A percentile compares a stretch with the other conserved stretches of the same genome.
These are phyloP conservation scores for Coccomyxa sp. DNA, from an alignment of 139 green algal species.

Conservation along the genomic window DNA sequence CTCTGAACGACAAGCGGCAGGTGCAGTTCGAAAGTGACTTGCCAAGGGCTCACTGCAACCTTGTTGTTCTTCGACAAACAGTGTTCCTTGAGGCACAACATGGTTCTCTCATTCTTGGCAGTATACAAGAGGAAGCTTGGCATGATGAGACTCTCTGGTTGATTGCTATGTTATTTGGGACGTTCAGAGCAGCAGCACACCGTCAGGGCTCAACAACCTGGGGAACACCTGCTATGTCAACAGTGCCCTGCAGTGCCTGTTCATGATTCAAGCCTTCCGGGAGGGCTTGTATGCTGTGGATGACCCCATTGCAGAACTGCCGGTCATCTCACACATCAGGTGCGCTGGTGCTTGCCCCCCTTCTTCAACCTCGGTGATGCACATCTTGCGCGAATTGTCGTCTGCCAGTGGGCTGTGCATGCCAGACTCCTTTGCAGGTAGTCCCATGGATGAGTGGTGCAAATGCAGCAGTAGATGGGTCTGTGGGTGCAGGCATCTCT, in stretches of 20 bases:
- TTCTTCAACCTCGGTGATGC: background rate
- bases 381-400: no score
- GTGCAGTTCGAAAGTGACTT: background rate
- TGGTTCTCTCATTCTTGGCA: no score
- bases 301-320: constrained; percentile 5
- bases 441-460: no score
- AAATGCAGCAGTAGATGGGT: background rate
- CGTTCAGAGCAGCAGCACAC: constrained; percentile 25
- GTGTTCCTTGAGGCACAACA: no score
- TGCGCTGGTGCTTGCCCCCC: constrained; percentile 1
- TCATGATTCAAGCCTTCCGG: constrained; percentile 54
- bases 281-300: constrained; percentile 43
- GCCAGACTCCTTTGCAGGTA: no score
- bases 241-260: constrained; percentile 78
- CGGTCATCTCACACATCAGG: constrained; percentile 33
- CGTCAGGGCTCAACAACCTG: constrained; percentile 74
- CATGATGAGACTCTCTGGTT: no score
- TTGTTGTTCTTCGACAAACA: no score
- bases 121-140: no score
- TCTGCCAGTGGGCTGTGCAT: no score
- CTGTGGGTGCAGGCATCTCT: constrained; percentile 34
- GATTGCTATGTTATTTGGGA: no score
- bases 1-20: constrained; percentile 16
- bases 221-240: constrained; percentile 91
- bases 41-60: no score